Percentiles rank a stretch among this genome's conserved stretches.
phyloP scores from a whole-genome alignment of 2,329 filamentous ascomycete genomes.

The Blastomyces silverae region DNA sequence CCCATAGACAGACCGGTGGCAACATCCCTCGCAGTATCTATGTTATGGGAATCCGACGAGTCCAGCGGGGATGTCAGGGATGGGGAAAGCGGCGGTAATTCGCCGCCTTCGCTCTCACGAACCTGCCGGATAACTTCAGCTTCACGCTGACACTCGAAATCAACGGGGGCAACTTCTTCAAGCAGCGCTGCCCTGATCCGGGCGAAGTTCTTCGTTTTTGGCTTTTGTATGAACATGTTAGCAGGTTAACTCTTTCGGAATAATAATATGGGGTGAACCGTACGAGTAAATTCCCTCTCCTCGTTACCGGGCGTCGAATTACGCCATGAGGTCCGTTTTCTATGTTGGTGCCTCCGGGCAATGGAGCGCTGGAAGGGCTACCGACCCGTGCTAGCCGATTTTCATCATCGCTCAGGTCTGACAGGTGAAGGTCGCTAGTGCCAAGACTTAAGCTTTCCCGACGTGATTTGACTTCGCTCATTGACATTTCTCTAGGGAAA shows the following conservation, averaged over 20 bases:
- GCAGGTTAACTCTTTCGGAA: not conserved
- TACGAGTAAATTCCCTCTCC: constrained; percentile 82
- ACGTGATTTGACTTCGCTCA: constrained; percentile 50
- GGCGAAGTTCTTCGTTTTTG: constrained; percentile 93
- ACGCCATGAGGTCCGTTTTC: constrained; percentile 63
- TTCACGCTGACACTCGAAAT: constrained; percentile 82
- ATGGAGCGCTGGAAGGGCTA: constrained; percentile 27
- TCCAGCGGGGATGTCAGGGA: constrained; percentile 50
- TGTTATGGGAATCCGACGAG: constrained; percentile 26
- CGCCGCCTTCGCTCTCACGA: constrained; percentile 74
- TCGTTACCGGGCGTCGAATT: constrained; percentile 72
- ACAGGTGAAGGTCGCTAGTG: constrained; percentile 79
- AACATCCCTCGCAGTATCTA: constrained; percentile 22
- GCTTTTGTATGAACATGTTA: constrained; percentile 47
- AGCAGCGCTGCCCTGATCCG: constrained; percentile 82
- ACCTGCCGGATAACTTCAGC: constrained; percentile 95
- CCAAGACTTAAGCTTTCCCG: constrained; percentile 87
- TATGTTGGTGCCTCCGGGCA: constrained; percentile 29
- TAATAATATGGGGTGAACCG: constrained; percentile 31
- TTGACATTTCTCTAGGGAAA: constrained; percentile 48
- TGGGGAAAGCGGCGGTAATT: constrained; percentile 44
- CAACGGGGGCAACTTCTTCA: constrained; percentile 80
- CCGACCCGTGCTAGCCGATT: constrained; percentile 31
- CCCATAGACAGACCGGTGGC: constrained; percentile 17
- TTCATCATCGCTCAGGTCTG: constrained; percentile 71